A percentile compares a stretch with the other conserved stretches of the same genome.
These are phyloP conservation scores for Aspergillus transmontanensis DNA, from an alignment of 2,329 filamentous ascomycete genomes.

Conservation along the genomic window DNA sequence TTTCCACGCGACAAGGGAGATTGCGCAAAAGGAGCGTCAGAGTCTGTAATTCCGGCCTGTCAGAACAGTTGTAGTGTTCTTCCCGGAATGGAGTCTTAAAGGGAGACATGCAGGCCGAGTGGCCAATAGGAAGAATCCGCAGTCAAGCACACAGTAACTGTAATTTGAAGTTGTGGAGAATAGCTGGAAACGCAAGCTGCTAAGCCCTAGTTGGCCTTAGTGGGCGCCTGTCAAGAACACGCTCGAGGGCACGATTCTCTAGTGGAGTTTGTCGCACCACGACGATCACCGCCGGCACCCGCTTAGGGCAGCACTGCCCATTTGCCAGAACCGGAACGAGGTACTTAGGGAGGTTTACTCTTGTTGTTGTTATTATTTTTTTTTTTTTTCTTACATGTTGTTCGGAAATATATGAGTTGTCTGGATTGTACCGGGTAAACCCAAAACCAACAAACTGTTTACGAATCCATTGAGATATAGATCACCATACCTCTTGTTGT, in stretches of 20 bases:
- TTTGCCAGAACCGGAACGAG: background rate
- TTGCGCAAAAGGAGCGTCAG: background rate
- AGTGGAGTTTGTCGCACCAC: background rate
- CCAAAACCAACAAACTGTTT: background rate
- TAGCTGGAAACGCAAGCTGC: background rate
- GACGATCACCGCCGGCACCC: slow-evolving; percentile 1
- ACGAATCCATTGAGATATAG: background rate
- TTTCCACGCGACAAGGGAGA: background rate
- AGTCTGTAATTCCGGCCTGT: background rate
- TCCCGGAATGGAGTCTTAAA: background rate
- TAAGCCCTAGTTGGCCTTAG: background rate
- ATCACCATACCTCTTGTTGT: background rate
- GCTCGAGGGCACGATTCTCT: background rate
- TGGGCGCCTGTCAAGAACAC: slow-evolving; percentile 1
- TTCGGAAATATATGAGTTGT: background rate
- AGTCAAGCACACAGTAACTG: background rate
- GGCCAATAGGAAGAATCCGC: background rate
- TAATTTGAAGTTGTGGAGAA: background rate
- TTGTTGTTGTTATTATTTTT: background rate
- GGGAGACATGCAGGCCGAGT: background rate
- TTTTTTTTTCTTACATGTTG: background rate
- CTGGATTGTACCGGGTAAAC: background rate
- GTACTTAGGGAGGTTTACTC: background rate
- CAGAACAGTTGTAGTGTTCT: background rate
- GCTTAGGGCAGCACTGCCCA: slow-evolving; percentile 1